A percentile compares a stretch with the other conserved stretches of the same genome.
Conservation (phyloP, 257 asterid genomes). For the Solanum corneliomulleri region DNA sequence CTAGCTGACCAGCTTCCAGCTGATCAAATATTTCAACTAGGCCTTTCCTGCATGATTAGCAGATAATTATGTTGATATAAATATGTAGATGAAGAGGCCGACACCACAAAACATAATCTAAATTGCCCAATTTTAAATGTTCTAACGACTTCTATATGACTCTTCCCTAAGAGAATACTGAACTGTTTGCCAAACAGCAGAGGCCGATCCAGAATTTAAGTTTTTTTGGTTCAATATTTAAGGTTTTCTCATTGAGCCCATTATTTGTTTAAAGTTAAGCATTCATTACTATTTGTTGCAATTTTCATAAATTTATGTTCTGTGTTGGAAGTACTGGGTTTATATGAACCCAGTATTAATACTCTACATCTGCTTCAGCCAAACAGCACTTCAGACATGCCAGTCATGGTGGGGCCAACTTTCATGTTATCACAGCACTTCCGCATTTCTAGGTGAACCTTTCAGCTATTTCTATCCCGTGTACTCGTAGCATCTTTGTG, state of each 20-base stretch:
- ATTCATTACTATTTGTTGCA: not conserved
- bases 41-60: slow-evolving; percentile 55
- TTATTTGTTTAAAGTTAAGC: not conserved
- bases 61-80: not conserved
- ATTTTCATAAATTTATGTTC: not conserved
- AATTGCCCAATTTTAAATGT: not conserved
- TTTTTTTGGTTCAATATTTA: not conserved
- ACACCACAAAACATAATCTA: not conserved
- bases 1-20: slow-evolving; percentile 57
- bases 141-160: not conserved
- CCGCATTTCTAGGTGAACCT: not conserved
- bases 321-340: not conserved
- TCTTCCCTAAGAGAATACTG: not conserved
- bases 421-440: not conserved
- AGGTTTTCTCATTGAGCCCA: not conserved
- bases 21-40: slow-evolving; percentile 66
- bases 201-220: not conserved
- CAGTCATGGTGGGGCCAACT: not conserved
- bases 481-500: not conserved
- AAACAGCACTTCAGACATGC: not conserved
- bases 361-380: not conserved
- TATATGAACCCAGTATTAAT: no score
- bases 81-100: not conserved
- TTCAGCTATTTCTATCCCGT: not conserved
- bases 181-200: not conserved